Conservation (phyloP, 208 protist species). For the Porcisia deanei region DNA sequence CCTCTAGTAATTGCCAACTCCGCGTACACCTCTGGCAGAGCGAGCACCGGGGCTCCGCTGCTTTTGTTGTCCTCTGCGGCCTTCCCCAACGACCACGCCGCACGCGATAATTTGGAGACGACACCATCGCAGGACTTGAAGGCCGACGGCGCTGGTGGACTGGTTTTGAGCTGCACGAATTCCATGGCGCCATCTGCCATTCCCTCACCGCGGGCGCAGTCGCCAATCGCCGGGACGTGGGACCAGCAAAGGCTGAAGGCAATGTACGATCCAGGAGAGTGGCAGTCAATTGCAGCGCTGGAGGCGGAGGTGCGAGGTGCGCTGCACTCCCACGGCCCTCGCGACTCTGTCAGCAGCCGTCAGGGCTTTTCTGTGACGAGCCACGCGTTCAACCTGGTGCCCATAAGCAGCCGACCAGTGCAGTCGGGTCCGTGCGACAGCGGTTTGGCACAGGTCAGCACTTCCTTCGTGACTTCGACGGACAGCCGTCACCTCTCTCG, state of each 20-base stretch:
- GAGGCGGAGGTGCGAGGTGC: constrained; percentile 62
- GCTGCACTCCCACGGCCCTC: constrained; percentile 34
- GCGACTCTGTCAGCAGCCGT: constrained; percentile 27
- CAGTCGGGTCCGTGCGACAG: not conserved
- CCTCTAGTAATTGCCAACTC: constrained; percentile 56
- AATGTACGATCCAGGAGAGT: constrained; percentile 60
- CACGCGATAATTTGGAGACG: constrained; percentile 18
- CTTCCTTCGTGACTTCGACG: constrained; percentile 9
- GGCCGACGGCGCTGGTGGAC: constrained; percentile 17
- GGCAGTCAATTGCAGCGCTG: constrained; percentile 52
- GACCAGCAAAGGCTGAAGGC: constrained; percentile 42
- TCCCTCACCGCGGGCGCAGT: constrained; percentile 34
- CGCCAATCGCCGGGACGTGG: constrained; percentile 24
- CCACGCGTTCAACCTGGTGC: constrained; percentile 8
- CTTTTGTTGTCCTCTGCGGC: constrained; percentile 38
- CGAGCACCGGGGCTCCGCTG: constrained; percentile 29
- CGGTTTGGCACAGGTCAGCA: not conserved
- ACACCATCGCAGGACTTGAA: not conserved
- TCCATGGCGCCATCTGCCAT: constrained; percentile 19
- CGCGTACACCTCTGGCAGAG: constrained; percentile 28
- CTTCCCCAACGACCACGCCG: constrained; percentile 25
- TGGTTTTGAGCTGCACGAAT: constrained; percentile 34
- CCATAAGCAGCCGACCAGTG: constrained; percentile 10
- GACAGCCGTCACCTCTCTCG: constrained; percentile 21
- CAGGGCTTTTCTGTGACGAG: constrained; percentile 6